Conservation (phyloP, 2,329 filamentous ascomycete genomes). For the Xylariaceae sp. region DNA sequence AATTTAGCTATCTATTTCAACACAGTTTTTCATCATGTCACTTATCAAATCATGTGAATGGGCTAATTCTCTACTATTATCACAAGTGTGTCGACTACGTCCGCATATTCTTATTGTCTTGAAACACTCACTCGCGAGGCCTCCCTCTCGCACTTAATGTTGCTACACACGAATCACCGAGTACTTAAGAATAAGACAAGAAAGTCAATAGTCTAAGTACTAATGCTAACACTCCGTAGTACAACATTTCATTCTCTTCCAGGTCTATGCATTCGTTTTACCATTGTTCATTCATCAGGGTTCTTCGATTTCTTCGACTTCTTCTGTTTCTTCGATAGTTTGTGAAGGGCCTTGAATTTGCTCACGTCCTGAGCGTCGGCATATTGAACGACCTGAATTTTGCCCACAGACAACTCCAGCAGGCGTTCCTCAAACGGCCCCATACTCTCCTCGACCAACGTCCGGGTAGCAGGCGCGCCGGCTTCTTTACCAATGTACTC, state of each 20-base stretch:
- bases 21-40: not conserved
- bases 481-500: constrained; percentile 51
- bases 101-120: no score
- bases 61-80: no score
- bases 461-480: constrained; percentile 43
- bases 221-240: constrained; percentile 11
- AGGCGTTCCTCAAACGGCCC: constrained; percentile 56
- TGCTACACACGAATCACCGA: no score
- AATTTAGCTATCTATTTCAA: not conserved
- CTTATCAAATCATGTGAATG: no score
- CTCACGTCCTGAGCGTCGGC: constrained; percentile 38
- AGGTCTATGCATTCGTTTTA: not conserved
- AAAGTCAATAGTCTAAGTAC: not conserved
- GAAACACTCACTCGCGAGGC: constrained; percentile 2
- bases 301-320: constrained; percentile 7
- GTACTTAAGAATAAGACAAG: not conserved
- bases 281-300: not conserved
- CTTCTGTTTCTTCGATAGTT: constrained; percentile 12
- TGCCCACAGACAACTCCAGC: constrained; percentile 47
- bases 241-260: not conserved
- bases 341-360: constrained; percentile 24
- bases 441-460: constrained; percentile 56
- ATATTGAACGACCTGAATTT: constrained; percentile 47
- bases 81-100: no score
- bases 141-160: no score